phyloP scores from a whole-genome alignment of 495 filamentous ascomycete species.

The Podospora pseudocomata region DNA sequence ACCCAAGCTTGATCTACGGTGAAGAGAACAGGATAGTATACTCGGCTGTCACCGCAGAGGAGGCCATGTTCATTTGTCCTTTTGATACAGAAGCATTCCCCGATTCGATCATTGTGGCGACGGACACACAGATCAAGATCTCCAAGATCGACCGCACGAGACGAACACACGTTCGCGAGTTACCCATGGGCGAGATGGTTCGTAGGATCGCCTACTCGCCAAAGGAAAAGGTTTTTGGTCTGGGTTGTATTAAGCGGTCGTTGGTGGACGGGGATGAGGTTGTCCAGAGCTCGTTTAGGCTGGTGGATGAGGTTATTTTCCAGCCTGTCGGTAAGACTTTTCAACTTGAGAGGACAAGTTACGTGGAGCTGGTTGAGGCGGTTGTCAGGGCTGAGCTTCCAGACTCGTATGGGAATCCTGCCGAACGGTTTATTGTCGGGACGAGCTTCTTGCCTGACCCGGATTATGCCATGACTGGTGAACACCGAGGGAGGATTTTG shows the following conservation, averaged over 20 bases:
- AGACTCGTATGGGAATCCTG: constrained; percentile 56
- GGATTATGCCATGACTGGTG: constrained; percentile 25
- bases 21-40: constrained; percentile 85
- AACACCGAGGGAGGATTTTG: constrained; percentile 70
- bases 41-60: constrained; percentile 91
- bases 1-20: constrained; percentile 88
- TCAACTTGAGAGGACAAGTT: constrained; percentile 46
- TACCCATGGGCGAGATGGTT: constrained; percentile 76
- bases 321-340: constrained; percentile 42
- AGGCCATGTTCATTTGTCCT: constrained; percentile 71
- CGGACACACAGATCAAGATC: constrained; percentile 71
- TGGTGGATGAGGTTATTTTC: constrained; percentile 53
- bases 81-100: constrained; percentile 83
- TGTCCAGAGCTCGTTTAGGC: constrained; percentile 45
- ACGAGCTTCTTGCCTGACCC: constrained; percentile 72
- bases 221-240: constrained; percentile 72
- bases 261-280: constrained; percentile 46
- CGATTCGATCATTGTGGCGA: constrained; percentile 74
- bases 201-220: constrained; percentile 83
- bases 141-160: constrained; percentile 77
- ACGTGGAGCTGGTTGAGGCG: constrained; percentile 78
- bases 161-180: constrained; percentile 77
- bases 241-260: constrained; percentile 74
- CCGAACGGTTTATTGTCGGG: constrained; percentile 84
- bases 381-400: constrained; percentile 75